Evolutionary conservation across 2,329 filamentous ascomycete species (phyloP), one percentile per base, ranked within the genome.

Genomic region (Cladosporium oxysporum): DNA sequence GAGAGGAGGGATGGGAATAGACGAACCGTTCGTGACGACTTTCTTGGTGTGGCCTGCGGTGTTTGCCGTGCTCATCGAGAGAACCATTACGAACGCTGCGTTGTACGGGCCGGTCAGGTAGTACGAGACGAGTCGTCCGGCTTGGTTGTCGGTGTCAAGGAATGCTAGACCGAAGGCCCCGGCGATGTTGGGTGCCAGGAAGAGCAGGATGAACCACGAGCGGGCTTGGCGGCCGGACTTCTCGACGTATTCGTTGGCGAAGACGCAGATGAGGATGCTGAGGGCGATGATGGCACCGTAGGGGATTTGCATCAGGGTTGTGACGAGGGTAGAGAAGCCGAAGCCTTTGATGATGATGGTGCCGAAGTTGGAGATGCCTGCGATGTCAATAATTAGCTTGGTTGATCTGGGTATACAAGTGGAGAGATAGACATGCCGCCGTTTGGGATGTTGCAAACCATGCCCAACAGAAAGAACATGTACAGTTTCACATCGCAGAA

Each of bases 21-120:
- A 65, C 87, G 77, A 0, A 77, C 71, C 1, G 76, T 63, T 63
- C 18, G 61, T 63, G 85, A 88, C 83, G 55, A 88, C 85, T 72
- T 89, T 88, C 73, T 88, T 88, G 1, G 85, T 87, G 68, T 87
- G 85, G 0, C 86, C 86, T 0, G 79, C 81, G 0, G 80, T 82
- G 69, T 85, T 85, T 44, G 81, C 81, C 0, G 82, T 83, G 50
- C 81, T 81, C 66, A 84, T 78, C 1, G 79, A 80, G 0, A 84
- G 75, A 2, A 85, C 77, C 59, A 85, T 73, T 3, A 84, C 82
- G 68, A 85, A 85, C 0, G 84, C 81, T 0, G 84, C 84, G 68
- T 85, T 85, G 49, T 73, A 74, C 0, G 72, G 82, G 0, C 84
- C 84, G 0, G 84, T 84, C 1, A 86, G 74, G 67, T 85, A 84